These are phyloP conservation scores for Geosmithia morbida DNA, from an alignment of 2,329 filamentous ascomycete genomes.

Conservation along the genomic window DNA sequence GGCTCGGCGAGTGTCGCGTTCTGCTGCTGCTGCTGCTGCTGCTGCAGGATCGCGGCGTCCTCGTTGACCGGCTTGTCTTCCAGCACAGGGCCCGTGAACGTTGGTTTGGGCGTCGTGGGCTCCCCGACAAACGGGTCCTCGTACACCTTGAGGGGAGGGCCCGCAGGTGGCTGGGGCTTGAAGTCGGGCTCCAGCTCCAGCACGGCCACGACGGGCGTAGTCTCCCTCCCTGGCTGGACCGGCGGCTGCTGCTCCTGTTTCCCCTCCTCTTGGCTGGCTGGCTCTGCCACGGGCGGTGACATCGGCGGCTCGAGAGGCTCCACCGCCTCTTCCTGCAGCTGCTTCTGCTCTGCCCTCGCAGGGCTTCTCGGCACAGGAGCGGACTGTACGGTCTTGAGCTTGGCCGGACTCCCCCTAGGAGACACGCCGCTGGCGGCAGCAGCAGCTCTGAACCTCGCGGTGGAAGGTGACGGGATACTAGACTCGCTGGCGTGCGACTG, in stretches of 20 bases:
- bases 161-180: slow-evolving; percentile 14
- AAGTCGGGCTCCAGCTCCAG: slow-evolving; percentile 2
- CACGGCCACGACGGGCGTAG: neutral
- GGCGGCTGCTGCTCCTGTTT: neutral
- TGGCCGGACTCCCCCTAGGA: slow-evolving; percentile 25
- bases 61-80: slow-evolving; percentile 48
- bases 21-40: slow-evolving; percentile 9
- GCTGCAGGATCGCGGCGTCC: slow-evolving; percentile 22
- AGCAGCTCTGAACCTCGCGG: slow-evolving; percentile 15
- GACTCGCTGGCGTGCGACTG: slow-evolving; percentile 35
- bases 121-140: slow-evolving; percentile 45
- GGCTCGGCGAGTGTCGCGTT: slow-evolving; percentile 1
- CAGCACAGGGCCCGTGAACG: slow-evolving; percentile 33
- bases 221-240: neutral
- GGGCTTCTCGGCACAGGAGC: slow-evolving; percentile 22
- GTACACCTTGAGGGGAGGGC: slow-evolving; percentile 37
- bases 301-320: slow-evolving; percentile 22
- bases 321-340: slow-evolving; percentile 36
- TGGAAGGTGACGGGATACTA: slow-evolving; percentile 27
- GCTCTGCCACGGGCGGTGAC: slow-evolving; percentile 8
- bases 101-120: slow-evolving; percentile 28
- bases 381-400: slow-evolving; percentile 18
- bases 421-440: slow-evolving; percentile 16
- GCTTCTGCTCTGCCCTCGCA: slow-evolving; percentile 33
- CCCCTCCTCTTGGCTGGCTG: neutral